phyloP scores from a whole-genome alignment of 768 basidiomycete genomes.

The Collybia nuda region DNA sequence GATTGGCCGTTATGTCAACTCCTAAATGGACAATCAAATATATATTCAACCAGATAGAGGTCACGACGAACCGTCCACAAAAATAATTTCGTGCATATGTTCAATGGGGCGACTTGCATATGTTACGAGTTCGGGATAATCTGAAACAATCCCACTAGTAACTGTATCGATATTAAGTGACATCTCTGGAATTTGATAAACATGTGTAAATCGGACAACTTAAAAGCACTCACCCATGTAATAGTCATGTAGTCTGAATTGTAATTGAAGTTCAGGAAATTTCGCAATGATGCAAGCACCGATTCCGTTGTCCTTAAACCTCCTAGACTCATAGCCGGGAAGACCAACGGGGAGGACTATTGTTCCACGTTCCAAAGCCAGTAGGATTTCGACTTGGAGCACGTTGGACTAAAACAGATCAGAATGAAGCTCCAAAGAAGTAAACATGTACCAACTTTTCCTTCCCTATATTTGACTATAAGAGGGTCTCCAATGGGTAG shows the following conservation, averaged over 20 bases:
- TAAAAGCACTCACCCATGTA: conserved; percentile 69
- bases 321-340: conserved; percentile 52
- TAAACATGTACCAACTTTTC: conserved; percentile 49
- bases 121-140: conserved; percentile 45
- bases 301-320: conserved; percentile 28
- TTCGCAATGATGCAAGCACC: conserved; percentile 56
- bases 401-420: conserved; percentile 64
- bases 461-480: conserved; percentile 73
- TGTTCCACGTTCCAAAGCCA: conserved; percentile 51
- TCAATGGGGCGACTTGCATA: conserved; percentile 16
- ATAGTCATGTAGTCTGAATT: conserved; percentile 80
- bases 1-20: conserved; percentile 76
- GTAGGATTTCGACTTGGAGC: conserved; percentile 69
- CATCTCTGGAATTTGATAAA: conserved; percentile 55
- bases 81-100: conserved; percentile 35
- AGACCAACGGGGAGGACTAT: conserved; percentile 68
- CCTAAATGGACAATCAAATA: conserved; percentile 40
- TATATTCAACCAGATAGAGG: neutral
- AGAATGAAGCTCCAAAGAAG: neutral
- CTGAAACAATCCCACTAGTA: conserved; percentile 44
- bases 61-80: conserved; percentile 43
- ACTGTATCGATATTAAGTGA: conserved; percentile 70
- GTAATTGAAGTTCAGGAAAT: conserved; percentile 70
- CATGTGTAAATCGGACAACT: neutral
- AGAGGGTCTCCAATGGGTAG: conserved; percentile 80